phyloP scores from a whole-genome alignment of 2,329 filamentous ascomycete genomes.

The Aspergillus versicolor region DNA sequence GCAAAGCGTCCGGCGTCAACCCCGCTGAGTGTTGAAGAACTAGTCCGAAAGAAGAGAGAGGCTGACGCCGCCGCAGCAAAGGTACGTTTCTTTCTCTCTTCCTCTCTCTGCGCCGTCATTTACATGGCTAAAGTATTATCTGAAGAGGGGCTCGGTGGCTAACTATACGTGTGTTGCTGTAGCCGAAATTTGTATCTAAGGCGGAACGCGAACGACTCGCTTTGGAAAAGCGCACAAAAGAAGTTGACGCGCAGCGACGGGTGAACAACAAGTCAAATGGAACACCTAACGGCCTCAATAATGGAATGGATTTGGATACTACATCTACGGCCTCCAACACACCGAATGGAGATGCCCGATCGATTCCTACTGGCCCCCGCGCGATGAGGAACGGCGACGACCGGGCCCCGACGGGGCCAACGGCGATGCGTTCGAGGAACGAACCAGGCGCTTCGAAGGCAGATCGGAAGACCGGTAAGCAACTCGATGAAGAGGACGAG shows the following conservation, averaged over 20 bases:
- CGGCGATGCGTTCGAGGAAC: slow-evolving; percentile 50
- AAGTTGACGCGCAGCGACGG: slow-evolving; percentile 63
- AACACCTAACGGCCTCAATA: slow-evolving; percentile 26
- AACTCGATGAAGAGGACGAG: slow-evolving; percentile 54
- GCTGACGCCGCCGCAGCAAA: slow-evolving; percentile 81
- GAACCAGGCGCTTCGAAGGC: slow-evolving; percentile 52
- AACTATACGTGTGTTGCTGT: slow-evolving; percentile 16
- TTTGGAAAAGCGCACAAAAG: slow-evolving; percentile 72
- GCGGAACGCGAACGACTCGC: slow-evolving; percentile 78
- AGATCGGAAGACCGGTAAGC: slow-evolving; percentile 45
- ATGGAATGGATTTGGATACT: slow-evolving; percentile 21
- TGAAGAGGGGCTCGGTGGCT: not conserved
- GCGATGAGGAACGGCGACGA: slow-evolving; percentile 54
- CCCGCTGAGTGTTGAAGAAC: slow-evolving; percentile 80
- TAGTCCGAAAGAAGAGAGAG: slow-evolving; percentile 80
- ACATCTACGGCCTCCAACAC: slow-evolving; percentile 18
- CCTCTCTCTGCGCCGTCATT: not conserved
- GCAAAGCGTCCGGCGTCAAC: slow-evolving; percentile 37
- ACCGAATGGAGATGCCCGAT: slow-evolving; percentile 25
- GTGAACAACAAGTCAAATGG: slow-evolving; percentile 45
- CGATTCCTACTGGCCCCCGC: slow-evolving; percentile 69
- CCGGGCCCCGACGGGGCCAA: slow-evolving; percentile 57
- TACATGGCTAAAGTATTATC: slow-evolving; percentile 1
- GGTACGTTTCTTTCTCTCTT: slow-evolving; percentile 41
- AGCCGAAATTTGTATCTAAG: slow-evolving; percentile 82